Percentiles rank a stretch among this genome's conserved stretches.
These are phyloP conservation scores for Cavenderia fasciculata DNA, from an alignment of 78 protist species.

Conservation along the genomic window DNA sequence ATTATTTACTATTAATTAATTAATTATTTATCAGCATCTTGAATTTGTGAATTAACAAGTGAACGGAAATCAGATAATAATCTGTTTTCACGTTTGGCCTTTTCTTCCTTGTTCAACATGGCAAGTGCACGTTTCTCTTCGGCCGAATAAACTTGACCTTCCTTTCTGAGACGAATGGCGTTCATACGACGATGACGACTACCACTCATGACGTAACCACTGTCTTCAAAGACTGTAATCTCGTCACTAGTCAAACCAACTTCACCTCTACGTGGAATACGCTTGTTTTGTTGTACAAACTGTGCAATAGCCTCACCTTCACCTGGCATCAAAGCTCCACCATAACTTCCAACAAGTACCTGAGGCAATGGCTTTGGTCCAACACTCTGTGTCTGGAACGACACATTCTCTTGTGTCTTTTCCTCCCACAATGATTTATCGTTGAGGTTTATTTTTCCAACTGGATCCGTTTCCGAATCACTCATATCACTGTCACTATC, in stretches of 20 bases:
- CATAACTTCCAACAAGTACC: constrained; percentile 65
- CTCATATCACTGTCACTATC: constrained; percentile 3
- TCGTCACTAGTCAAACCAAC: constrained; percentile 91
- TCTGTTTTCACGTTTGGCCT: constrained; percentile 78
- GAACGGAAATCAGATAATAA: constrained; percentile 81
- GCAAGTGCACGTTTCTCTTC: constrained; percentile 94
- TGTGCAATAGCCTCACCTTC: constrained; percentile 93
- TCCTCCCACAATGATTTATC: constrained; percentile 42
- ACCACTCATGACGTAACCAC: constrained; percentile 97
- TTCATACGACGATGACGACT: constrained; percentile 94
- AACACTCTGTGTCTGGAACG: background rate
- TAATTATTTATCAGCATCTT: background rate
- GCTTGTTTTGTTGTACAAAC: constrained; percentile 89
- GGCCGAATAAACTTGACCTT: constrained; percentile 91
- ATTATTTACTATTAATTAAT: constrained; percentile 8
- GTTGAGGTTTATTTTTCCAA: background rate
- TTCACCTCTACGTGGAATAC: constrained; percentile 98
- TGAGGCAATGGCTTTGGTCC: constrained; percentile 62
- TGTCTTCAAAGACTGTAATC: constrained; percentile 84
- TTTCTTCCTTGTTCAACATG: constrained; percentile 89
- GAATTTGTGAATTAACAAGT: constrained; percentile 49
- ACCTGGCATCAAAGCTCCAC: constrained; percentile 90
- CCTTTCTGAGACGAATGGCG: constrained; percentile 97
- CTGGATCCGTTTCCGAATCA: background rate
- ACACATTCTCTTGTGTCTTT: background rate